Percentiles rank a stretch among this genome's conserved stretches.
phyloP scores from a whole-genome alignment of 2,329 filamentous ascomycete genomes.

The Verticillium albo-atrum region DNA sequence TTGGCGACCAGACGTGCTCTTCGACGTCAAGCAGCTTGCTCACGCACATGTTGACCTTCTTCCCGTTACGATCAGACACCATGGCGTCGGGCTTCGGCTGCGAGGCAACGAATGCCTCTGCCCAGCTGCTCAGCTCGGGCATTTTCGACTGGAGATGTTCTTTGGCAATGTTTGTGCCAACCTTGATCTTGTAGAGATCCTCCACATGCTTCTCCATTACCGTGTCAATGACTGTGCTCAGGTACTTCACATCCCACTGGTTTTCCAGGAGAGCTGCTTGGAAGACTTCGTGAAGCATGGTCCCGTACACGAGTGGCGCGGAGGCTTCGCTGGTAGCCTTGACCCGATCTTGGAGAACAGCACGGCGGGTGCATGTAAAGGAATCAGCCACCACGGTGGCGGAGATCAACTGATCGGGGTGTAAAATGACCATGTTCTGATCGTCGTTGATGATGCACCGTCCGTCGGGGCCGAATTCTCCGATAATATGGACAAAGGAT shows the following conservation, averaged over 20 bases:
- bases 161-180: conserved; percentile 66
- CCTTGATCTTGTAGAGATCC: conserved; percentile 82
- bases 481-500: conserved; percentile 82
- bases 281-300: conserved; percentile 91
- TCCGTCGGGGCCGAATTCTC: conserved; percentile 64
- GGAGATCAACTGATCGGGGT: conserved; percentile 93
- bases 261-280: conserved; percentile 85
- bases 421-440: conserved; percentile 80
- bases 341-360: conserved; percentile 90
- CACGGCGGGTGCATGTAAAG: conserved; percentile 83
- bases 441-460: conserved; percentile 80
- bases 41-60: conserved; percentile 75
- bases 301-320: conserved; percentile 83
- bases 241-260: conserved; percentile 67
- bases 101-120: conserved; percentile 70
- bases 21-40: conserved; percentile 95
- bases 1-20: conserved; percentile 97
- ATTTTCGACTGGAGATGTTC: conserved; percentile 82
- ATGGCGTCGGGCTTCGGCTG: conserved; percentile 65
- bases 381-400: conserved; percentile 96
- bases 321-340: conserved; percentile 82
- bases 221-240: conserved; percentile 61
- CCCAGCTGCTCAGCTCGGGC: conserved; percentile 78
- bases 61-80: conserved; percentile 74
- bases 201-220: conserved; percentile 78